Base-by-base conservation (phyloP, 2,329 filamentous ascomycete genomes). In the Venturia oleaginea region DNA sequence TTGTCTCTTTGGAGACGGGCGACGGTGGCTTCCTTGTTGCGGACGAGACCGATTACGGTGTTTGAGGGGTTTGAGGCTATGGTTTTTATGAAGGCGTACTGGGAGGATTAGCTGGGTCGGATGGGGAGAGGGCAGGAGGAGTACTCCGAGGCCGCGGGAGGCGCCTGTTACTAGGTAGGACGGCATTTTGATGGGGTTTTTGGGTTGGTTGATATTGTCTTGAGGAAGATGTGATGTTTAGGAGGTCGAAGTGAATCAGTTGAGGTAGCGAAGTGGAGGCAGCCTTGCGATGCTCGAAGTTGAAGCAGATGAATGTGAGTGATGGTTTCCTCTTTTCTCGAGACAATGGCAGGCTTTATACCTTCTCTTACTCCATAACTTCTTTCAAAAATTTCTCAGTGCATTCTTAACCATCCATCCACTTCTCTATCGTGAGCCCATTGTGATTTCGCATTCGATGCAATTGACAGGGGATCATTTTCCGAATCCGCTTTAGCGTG, bases 41-140 rank as follows among this genome's bases (percentile, higher is more conserved):
- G 74, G n/a, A 74, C 75, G 8, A 75, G 66, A 17, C 70, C 75
- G 46, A 76, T 68, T 51, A 76, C 70, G 3, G 64, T 70, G 66
- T 75, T 76, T 24, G 62, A 59, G 11, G 71, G 57, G 27, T 71
- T 65, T 15, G 66, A 61, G 24, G 75, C 72, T 57, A 75, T 67
- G 27, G 72, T 68, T 15, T 67, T 64, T 22, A 75, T 63, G 65
- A 74, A 75, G 27, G 68, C 72, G 46, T 71, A 73, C 70, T 72
- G 54, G 15, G 17, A 19, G n/a, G 19, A 34, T 34, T 59, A 54
- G 30, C 34, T 43, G 22, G 55, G 19, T 54, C n/a, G 40, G n/a
- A 7, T 27, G 8, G 32, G 42, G 30, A n/a, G 15, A 34, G 24
- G 32, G 19, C 19, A 24, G 32, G 57, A 13, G 19, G n/a, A 13